Base-by-base conservation (phyloP, 2,329 filamentous ascomycete species). In the Neocucurbitaria cava region DNA sequence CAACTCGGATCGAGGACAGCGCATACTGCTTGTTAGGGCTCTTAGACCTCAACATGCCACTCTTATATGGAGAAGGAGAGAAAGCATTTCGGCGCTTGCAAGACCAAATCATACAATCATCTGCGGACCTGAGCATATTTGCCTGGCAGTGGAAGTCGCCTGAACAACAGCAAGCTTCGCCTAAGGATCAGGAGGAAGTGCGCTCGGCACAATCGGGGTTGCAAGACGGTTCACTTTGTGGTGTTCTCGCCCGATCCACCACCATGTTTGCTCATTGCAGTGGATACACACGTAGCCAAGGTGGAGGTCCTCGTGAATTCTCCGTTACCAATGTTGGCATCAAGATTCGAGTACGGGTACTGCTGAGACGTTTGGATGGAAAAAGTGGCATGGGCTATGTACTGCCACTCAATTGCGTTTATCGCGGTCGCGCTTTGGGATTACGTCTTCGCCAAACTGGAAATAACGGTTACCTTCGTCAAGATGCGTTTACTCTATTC, bases 11-110 rank as follows among this genome's bases (percentile, higher is more conserved):
- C 9, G 70, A 73, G 54, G 70, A 73, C 46, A 47, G 35, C 10
- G 66, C 69, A 2, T 73, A 73, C 49, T 72, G 56, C 28, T 51
- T 71, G 7, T 49, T 72, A 5, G 70, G 70, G 1, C 51, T 72
- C 7, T 66, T 70, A 28, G 56, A 61, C 38, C 51, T 73, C 2
- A 59, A 63, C 23, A 68, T 73, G 57, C 56, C 66, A 5, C 51
- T 68, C 15, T 28, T 68, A 2, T 72, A 73, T 43, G 69, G 69
- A 9, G 70, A 69, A 54, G 66, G 64, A 7, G 31, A 58, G 15
- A 57, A 61, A 6, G 64, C 62, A 10, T 68, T 66, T 43, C 31
- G 24, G 2, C 45, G 62, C 17, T 40, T 68, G 5, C 57, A 62
- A 41, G 47, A 61, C 44, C 62, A 66, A 30, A 62, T 68, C 21